Evolutionary conservation across 805 yeast genomes (phyloP).

Genomic region (Blastobotrys terrestris): DNA sequence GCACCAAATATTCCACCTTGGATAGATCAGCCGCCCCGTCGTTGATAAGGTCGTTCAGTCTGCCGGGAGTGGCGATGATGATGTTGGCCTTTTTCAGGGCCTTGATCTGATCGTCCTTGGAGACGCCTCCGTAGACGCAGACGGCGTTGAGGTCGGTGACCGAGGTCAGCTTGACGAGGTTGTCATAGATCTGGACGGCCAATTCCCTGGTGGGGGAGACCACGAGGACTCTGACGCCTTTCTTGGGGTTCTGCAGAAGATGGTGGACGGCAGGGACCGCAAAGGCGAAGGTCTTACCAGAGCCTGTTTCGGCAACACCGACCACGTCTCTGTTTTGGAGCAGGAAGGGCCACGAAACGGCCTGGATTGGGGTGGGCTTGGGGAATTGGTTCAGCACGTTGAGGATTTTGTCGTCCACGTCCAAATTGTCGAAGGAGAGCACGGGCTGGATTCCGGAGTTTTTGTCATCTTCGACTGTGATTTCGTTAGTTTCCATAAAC

Average conservation of each 20-base stretch:
- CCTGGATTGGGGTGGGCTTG: conserved; percentile 93
- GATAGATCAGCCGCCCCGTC: conserved; percentile 76
- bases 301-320: conserved; percentile 98
- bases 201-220: conserved; percentile 97
- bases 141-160: conserved; percentile 61
- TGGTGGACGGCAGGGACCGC: conserved; percentile 94
- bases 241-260: conserved; percentile 38
- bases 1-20: conserved; percentile 67
- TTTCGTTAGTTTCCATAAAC: conserved; percentile 67
- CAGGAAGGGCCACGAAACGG: conserved; percentile 90
- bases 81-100: conserved; percentile 55
- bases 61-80: conserved; percentile 98
- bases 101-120: conserved; percentile 83
- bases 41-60: conserved; percentile 81
- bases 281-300: conserved; percentile 95
- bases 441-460: conserved; percentile 55
- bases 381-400: conserved; percentile 65
- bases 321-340: conserved; percentile 75
- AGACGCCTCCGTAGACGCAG: conserved; percentile 95
- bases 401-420: conserved; percentile 50
- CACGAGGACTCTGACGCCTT: conserved; percentile 67
- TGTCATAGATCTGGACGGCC: conserved; percentile 89
- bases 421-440: conserved; percentile 57
- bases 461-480: conserved; percentile 68
- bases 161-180: conserved; percentile 57